Base-by-base conservation (phyloP, 371 early-diverging fungal species). In the Saksenaea vasiformis region DNA sequence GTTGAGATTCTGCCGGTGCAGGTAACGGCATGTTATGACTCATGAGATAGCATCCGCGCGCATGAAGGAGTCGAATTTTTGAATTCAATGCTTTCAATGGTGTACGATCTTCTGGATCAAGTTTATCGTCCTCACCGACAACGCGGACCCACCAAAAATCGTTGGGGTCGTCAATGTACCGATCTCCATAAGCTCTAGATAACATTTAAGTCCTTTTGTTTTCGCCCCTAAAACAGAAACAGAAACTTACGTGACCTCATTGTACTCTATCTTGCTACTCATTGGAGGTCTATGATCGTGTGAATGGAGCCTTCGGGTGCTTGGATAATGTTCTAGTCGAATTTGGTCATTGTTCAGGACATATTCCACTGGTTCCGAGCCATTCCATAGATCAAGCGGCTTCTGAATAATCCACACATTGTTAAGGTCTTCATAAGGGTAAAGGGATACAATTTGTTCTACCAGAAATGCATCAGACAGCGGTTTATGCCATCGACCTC, bases 381-480 rank as follows among this genome's bases (percentile, higher is more conserved):
- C 37, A 15, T 79, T 76, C 59, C 72, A 77, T 19, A 77, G 66
- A 28, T 74, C 31, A 1, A 76, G 57, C 26, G 78, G 71, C 51
- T 82, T 76, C 7, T 77, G 72, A 56, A 93, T 78, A 8, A 79
- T 72, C 96, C 97, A 98, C 8, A 86, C 36, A 76, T 97, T 96
- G 84, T 97, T 97, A 22, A 75, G 58, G 70, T 98, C 97, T 8
- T 83, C 80, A 75, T 91, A 92, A 14, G 93, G 90, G 73, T 98
- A 98, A 10, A 92, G 77, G 3, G 97, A 95, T 8, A 98, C 87
- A 79, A 97, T 95, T 86, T 98, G 98, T 58, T 97, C 87, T 88
- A 70, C 19, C 41, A 5, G 19, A 53, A 39, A 19, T 37, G 27
- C 35, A 3, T 31, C 34, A 31, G 31, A 17, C 34, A n/a, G n/a